Percentiles rank a stretch among this genome's conserved stretches.
These are phyloP conservation scores for Colletotrichum chlorophyti DNA, from an alignment of 2,329 filamentous ascomycete species.

Conservation along the genomic window DNA sequence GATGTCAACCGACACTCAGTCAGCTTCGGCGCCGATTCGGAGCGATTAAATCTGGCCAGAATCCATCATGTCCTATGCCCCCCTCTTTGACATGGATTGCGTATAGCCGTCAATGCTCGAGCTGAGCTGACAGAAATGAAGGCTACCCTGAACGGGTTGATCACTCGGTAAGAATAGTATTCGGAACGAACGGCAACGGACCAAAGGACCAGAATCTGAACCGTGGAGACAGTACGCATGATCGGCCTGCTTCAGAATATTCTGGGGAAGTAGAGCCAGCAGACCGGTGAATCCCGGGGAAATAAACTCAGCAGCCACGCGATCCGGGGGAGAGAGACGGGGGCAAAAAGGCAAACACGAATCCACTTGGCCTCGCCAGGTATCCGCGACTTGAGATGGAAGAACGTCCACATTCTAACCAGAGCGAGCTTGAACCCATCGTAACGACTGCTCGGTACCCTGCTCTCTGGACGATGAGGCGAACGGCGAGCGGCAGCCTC, in stretches of 20 bases:
- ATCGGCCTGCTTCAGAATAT: neutral
- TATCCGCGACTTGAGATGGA: constrained; percentile 2
- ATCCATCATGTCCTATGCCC: no score
- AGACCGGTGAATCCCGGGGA: constrained; percentile 15
- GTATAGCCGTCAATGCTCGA: no score
- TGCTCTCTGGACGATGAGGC: no score
- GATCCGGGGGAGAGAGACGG: no score
- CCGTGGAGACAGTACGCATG: neutral
- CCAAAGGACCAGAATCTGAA: neutral
- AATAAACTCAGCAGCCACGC: constrained; percentile 3
- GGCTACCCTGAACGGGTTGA: no score
- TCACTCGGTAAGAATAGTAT: no score
- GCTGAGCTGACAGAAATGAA: neutral
- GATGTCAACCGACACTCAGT: neutral
- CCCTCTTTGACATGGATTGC: no score
- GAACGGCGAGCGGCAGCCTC: no score
- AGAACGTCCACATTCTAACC: neutral
- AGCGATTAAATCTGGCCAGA: neutral
- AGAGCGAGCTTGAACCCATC: neutral
- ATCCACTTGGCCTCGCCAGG: neutral
- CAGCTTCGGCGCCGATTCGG: neutral
- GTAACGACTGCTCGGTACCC: no score
- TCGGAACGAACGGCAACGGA: no score
- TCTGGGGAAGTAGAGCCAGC: neutral
- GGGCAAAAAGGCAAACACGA: neutral